Conservation (phyloP, 1,139 yeast genomes). For the Diutina scorzettiae region DNA sequence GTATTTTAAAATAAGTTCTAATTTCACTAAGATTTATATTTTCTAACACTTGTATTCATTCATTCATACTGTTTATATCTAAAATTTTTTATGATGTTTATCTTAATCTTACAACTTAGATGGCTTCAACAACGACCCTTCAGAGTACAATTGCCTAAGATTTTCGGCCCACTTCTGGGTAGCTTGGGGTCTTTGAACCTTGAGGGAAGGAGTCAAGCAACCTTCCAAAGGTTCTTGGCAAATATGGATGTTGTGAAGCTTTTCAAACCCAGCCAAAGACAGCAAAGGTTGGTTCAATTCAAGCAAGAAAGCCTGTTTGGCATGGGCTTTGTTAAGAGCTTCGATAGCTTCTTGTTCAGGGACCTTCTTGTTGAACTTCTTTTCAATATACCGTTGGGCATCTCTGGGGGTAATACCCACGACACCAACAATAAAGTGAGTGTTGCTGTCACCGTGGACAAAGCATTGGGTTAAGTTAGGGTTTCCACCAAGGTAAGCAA, state of each 20-base stretch:
- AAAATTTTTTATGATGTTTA: too few species aligned
- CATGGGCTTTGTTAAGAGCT: not conserved
- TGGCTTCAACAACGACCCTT: conserved; percentile 1
- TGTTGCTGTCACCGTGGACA: conserved; percentile 32
- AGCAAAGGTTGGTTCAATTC: not conserved
- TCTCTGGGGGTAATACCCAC: conserved; percentile 27
- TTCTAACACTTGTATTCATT: too few species aligned
- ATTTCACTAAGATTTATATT: too few species aligned
- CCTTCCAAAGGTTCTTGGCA: not conserved
- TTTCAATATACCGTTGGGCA: not conserved
- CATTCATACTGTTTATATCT: too few species aligned
- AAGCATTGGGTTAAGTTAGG: conserved; percentile 13
- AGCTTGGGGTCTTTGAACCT: not conserved
- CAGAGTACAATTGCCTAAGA: not conserved
- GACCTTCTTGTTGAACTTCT: not conserved
- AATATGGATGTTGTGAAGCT: not conserved
- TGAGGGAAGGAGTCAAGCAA: conserved; percentile 3
- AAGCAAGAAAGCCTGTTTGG: not conserved
- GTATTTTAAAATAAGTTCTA: too few species aligned
- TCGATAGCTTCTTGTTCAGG: not conserved
- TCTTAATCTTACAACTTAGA: not conserved
- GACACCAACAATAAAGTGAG: conserved; percentile 44
- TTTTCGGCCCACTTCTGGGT: not conserved
- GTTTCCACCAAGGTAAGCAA: conserved; percentile 31
- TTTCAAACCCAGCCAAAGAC: conserved; percentile 2